phyloP scores from a whole-genome alignment of 139 green algal genomes.

The Gonium pectorale region DNA sequence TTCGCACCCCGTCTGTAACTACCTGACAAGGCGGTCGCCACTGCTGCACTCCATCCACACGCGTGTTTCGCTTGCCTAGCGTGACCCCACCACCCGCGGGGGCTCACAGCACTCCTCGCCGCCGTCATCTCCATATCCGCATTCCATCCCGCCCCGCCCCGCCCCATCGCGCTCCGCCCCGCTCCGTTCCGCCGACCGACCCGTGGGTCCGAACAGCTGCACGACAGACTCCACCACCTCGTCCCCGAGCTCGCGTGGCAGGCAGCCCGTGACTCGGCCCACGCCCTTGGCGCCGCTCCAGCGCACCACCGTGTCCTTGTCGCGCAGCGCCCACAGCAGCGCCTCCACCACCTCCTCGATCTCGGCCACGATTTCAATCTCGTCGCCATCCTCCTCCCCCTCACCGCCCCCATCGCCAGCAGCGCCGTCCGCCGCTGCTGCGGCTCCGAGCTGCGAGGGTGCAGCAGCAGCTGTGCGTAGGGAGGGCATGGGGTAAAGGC shows the following conservation, averaged over 20 bases:
- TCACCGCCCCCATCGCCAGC: not conserved
- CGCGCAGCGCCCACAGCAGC: constrained; percentile 77
- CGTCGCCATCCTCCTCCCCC: constrained; percentile 25
- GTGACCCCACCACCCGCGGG: too few relatives aligned
- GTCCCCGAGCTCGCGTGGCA: constrained; percentile 87
- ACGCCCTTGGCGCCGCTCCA: constrained; percentile 96
- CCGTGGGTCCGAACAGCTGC: constrained; percentile 73
- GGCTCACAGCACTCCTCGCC: too few relatives aligned
- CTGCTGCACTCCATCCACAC: too few relatives aligned
- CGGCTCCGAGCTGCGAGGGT: not conserved
- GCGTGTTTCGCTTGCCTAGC: too few relatives aligned
- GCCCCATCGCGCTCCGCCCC: not conserved
- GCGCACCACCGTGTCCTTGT: constrained; percentile 95
- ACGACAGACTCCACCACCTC: constrained; percentile 87
- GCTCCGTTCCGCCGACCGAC: constrained; percentile 15
- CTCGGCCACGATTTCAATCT: constrained; percentile 78
- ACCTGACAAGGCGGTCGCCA: too few relatives aligned
- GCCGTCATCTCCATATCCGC: too few relatives aligned
- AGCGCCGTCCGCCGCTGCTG: not conserved
- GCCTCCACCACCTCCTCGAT: constrained; percentile 60
- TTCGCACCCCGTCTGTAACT: too few relatives aligned
- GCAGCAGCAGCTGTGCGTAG: too few relatives aligned
- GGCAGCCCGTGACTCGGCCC: constrained; percentile 82
- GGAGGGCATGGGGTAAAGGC: too few relatives aligned
- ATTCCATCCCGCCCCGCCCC: too few relatives aligned